Evolutionary conservation across 2,329 filamentous ascomycete genomes (phyloP).

Genomic region (Lizonia empirigonia): DNA sequence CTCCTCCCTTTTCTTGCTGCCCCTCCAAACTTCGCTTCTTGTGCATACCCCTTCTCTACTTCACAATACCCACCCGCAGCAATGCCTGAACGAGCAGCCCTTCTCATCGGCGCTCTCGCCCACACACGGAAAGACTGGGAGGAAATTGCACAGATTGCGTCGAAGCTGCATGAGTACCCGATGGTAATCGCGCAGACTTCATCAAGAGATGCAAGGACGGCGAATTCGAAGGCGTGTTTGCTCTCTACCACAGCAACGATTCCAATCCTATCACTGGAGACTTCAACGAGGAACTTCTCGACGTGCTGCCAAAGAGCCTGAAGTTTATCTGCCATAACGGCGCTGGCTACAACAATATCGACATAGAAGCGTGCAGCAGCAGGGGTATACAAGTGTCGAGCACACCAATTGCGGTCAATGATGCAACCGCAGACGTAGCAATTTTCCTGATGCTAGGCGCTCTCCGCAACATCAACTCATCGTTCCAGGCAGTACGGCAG

Average conservation of each 20-base stretch:
- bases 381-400: constrained; percentile 53
- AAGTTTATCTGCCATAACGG: constrained; percentile 57
- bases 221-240: constrained; percentile 61
- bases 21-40: not conserved
- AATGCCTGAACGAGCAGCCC: constrained; percentile 47
- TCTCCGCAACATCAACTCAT: constrained; percentile 56
- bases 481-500: constrained; percentile 54
- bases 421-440: constrained; percentile 58
- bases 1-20: not conserved
- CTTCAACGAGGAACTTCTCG: constrained; percentile 54
- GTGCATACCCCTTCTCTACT: not conserved
- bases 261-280: constrained; percentile 58
- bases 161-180: constrained; percentile 58
- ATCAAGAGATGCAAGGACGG: constrained; percentile 60
- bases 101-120: constrained; percentile 54
- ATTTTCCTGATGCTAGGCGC: constrained; percentile 60
- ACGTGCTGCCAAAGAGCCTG: constrained; percentile 49
- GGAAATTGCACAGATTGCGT: constrained; percentile 40
- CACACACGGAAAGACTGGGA: constrained; percentile 57
- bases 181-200: constrained; percentile 61
- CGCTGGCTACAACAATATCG: constrained; percentile 66
- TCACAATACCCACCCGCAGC: not conserved
- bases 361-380: constrained; percentile 59
- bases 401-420: constrained; percentile 57
- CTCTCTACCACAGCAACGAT: constrained; percentile 64